Evolutionary conservation across 257 asterid genomes (phyloP), one percentile per base, ranked within the genome.

Genomic region (Nicotiana sylvestris): DNA sequence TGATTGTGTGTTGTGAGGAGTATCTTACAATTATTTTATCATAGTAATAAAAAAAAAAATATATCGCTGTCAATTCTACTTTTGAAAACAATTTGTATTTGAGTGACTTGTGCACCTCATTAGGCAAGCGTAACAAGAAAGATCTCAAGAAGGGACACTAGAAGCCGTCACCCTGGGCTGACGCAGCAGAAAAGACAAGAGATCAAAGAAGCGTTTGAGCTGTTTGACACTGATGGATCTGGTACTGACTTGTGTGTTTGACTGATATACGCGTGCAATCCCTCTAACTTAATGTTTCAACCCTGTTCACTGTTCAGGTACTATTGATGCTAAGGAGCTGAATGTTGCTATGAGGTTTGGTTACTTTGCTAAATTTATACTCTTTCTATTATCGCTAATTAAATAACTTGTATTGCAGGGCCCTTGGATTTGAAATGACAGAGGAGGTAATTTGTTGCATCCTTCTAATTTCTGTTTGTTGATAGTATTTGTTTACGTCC

Each of bases 291-390:
- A 25, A 1, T 70, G 5, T 12, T 74, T 82, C 55, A 55, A 49
- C 62, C 80, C 74, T 77, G 1, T 82, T 46, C 90, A 96, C 74
- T 77, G 1, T 82, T 46, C 90, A 96, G 99, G 97, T 70, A 93
- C 93, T 77, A 93, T 96, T 88, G 99, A 93, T 88, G 97, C 97
- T 67, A 90, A 90, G 82, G 98, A 96, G 88, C 89, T 96, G 85
- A 96, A 96, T 88, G 99, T 94, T 85, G 99, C 97, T 64, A 96
- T 96, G 99, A 96, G 99, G 99, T 95, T 60, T 80, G 60, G 35
- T 76, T 62, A 58, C 82, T 82, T 35, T 9, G 27, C 58, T 39
- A 53, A 33, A 72, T 32, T 18, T 58, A 43, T 66, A 25, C 69
- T 21, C 21, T 21, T 21, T 21, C 21, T 21, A 21, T 21, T 21